Base-by-base conservation (phyloP, 2,329 filamentous ascomycete species). In the Falciphora oryzae region DNA sequence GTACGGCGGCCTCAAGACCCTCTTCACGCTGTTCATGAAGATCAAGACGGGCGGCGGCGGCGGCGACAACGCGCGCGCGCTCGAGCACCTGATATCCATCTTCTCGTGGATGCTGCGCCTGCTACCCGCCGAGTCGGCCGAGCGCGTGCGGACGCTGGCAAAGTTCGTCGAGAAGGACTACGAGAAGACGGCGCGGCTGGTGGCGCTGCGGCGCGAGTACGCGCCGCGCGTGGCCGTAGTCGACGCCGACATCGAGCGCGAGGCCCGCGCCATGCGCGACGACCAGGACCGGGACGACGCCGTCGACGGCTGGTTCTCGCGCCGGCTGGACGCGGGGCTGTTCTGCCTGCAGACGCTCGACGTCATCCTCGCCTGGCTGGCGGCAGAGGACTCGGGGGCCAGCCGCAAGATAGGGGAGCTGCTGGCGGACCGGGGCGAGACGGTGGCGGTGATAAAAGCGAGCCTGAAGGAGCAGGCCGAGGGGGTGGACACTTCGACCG, bases 81-180 rank as follows among this genome's bases (percentile, higher is more conserved):
- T 85, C 0, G 92, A 96, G 71, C 93, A 97, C 73, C 79, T 98
- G 0, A 80, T 98, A 8, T 89, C 91, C 11, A 90, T 98, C 13
- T 93, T 98, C 68, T 86, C 91, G 0, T 91, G 90, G 0, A 83
- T 99, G 74, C 81, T 99, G 1, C 88, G 93, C 29, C 82, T 89
- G 4, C 77, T 99, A 1, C 93, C 93, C 0, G 90, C 87, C 22
- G 86, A 92, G 38, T 93, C 91, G 1, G 82, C 91, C 0, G 83
- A 88, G 38, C 85, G 95, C 7, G 96, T 98, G 70, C 86, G 95
- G 4, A 85, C 89, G 0, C 83, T 98, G 4, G 94, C 93, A 61
- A 99, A 99, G 73, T 98, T 98, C 71, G 90, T 97, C 25, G 95
- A 99, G 75, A 96, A 92, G 73, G 88, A 97, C 68, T 97, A 96